These are phyloP conservation scores for Nepenthes alata DNA, from an alignment of 179 eudicot species.

Conservation along the genomic window DNA sequence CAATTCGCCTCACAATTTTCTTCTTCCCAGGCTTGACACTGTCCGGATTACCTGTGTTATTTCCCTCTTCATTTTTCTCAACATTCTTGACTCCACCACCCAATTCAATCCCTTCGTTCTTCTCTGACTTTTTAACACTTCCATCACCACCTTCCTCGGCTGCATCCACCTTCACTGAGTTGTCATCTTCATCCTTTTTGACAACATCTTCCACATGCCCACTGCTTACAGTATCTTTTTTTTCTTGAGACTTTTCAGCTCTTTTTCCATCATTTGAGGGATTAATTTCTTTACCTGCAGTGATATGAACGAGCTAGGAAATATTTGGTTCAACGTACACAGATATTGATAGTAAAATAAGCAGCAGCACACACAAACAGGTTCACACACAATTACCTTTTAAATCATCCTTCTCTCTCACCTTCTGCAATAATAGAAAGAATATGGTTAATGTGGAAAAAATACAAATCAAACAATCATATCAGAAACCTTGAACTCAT, in stretches of 20 bases:
- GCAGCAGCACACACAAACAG: slow-evolving; percentile 2
- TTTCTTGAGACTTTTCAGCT: slow-evolving; percentile 31
- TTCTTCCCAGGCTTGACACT: slow-evolving; percentile 45
- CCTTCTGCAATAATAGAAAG: slow-evolving; percentile 24
- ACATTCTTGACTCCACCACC: slow-evolving; percentile 22
- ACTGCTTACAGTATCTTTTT: slow-evolving; percentile 22
- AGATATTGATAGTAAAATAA: slow-evolving; percentile 1
- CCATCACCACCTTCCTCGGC: slow-evolving; percentile 21
- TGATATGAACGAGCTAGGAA: neutral
- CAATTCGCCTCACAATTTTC: slow-evolving; percentile 60
- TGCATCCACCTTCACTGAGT: slow-evolving; percentile 13
- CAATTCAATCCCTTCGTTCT: slow-evolving; percentile 18
- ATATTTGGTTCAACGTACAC: neutral
- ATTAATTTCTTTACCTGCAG: slow-evolving; percentile 8
- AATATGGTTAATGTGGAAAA: neutral
- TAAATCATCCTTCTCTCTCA: slow-evolving; percentile 35
- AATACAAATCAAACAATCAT: neutral
- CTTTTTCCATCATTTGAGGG: slow-evolving; percentile 32
- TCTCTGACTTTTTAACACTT: slow-evolving; percentile 22
- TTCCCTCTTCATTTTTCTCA: slow-evolving; percentile 28
- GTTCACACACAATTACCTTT: slow-evolving; percentile 42
- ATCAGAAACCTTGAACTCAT: neutral
- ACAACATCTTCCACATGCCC: slow-evolving; percentile 15
- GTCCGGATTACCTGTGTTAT: slow-evolving; percentile 15
- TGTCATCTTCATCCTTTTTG: slow-evolving; percentile 27